Evolutionary conservation across 2,329 filamentous ascomycete genomes (phyloP).

Genomic region (Coniochaeta sp.): DNA sequence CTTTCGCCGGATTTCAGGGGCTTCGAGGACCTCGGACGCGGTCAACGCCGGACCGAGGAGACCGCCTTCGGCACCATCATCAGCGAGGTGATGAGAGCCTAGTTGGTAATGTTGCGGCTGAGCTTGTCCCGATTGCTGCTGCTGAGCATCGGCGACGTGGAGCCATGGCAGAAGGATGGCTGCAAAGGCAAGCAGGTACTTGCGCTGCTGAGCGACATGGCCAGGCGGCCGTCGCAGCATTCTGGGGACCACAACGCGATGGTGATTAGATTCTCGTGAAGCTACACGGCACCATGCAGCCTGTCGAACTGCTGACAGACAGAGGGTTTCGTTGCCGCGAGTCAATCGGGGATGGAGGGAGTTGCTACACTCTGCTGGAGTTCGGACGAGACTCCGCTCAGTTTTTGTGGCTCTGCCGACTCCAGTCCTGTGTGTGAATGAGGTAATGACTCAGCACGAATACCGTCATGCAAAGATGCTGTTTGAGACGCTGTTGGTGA

Average conservation of each 20-base stretch:
- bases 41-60: constrained; percentile 11
- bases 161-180: constrained; percentile 50
- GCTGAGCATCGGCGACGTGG: constrained; percentile 54
- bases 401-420: background rate
- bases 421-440: background rate
- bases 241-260: constrained; percentile 23
- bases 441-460: background rate
- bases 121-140: constrained; percentile 39
- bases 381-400: too few relatives aligned
- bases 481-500: background rate
- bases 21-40: constrained; percentile 13
- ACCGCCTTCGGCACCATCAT: constrained; percentile 11
- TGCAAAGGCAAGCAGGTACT: constrained; percentile 46
- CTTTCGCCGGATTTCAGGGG: constrained; percentile 17
- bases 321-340: background rate
- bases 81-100: constrained; percentile 10
- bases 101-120: background rate
- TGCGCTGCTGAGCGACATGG: constrained; percentile 41
- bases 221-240: constrained; percentile 61
- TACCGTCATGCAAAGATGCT: background rate
- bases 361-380: background rate
- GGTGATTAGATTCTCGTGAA: background rate
- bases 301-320: background rate
- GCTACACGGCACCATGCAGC: background rate
- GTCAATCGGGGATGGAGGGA: background rate